Conservation (phyloP, 257 asterid species). For the Salvia miltiorrhiza region DNA sequence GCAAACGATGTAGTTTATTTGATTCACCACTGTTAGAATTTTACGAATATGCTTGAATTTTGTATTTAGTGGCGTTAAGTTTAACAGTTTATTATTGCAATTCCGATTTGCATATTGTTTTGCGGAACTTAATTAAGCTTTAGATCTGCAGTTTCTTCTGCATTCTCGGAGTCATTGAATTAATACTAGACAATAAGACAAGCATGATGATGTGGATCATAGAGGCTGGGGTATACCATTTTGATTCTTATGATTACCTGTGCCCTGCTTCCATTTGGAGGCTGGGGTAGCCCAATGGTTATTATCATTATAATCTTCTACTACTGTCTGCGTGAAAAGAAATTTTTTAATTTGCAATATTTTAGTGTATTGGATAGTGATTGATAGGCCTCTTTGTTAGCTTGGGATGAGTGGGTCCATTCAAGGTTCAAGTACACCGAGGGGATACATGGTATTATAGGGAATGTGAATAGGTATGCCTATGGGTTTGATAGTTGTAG, state of each 20-base stretch:
- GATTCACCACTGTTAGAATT: conserved; percentile 2
- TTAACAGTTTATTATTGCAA: conserved; percentile 14
- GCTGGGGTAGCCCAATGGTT: neutral
- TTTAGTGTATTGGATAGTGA: neutral
- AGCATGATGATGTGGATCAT: conserved; percentile 12
- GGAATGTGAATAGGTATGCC: neutral
- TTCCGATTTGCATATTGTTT: neutral
- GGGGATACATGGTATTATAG: neutral
- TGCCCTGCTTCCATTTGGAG: neutral
- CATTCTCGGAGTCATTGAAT: neutral
- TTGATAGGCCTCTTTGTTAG: neutral
- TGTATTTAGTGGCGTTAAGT: conserved; percentile 3
- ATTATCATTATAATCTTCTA: neutral
- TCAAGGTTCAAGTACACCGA: conserved; percentile 9
- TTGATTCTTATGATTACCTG: neutral
- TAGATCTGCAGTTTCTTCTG: conserved; percentile 35
- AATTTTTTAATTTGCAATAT: neutral
- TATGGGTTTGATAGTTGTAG: neutral
- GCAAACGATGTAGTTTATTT: conserved; percentile 11
- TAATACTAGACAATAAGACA: neutral
- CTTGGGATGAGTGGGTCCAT: conserved; percentile 8
- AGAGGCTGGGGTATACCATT: neutral
- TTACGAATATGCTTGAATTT: neutral
- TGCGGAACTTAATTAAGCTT: neutral
- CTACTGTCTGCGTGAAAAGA: neutral